Evolutionary conservation across 2,329 filamentous ascomycete species (phyloP).

Genomic region (Aspergillus eucalypticola): DNA sequence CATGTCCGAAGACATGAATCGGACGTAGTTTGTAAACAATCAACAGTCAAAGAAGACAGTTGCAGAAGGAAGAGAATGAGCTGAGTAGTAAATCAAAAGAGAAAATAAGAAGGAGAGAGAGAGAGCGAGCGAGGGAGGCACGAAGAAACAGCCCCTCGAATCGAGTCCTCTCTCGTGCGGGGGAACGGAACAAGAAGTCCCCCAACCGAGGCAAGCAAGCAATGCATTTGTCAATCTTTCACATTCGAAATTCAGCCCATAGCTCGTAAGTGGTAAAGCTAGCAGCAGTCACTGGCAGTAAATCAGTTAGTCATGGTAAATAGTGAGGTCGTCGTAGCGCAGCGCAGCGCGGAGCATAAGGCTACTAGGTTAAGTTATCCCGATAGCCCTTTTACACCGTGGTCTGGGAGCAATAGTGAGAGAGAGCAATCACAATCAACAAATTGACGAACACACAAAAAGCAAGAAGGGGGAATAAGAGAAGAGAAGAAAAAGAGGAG

Average conservation of each 20-base stretch:
- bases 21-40: not conserved
- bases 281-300: not conserved
- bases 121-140: too few relatives aligned
- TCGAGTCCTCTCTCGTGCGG: not conserved
- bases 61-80: not conserved
- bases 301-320: not conserved
- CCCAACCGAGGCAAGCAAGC: slow-evolving; percentile 12
- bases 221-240: not conserved
- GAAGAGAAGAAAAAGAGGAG: too few relatives aligned
- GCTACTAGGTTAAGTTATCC: too few relatives aligned
- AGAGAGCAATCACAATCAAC: too few relatives aligned
- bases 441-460: too few relatives aligned
- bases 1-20: too few relatives aligned
- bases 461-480: too few relatives aligned
- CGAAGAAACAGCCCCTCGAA: too few relatives aligned
- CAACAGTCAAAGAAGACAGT: not conserved
- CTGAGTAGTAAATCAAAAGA: not conserved
- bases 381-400: too few relatives aligned
- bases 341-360: too few relatives aligned
- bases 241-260: not conserved
- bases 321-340: too few relatives aligned
- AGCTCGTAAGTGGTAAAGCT: not conserved
- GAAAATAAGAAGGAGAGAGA: not conserved
- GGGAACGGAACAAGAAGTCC: slow-evolving; percentile 3
- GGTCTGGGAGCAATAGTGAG: too few relatives aligned